Conservation (phyloP, 2,329 filamentous ascomycete genomes). For the Paraconiothyrium sp. region DNA sequence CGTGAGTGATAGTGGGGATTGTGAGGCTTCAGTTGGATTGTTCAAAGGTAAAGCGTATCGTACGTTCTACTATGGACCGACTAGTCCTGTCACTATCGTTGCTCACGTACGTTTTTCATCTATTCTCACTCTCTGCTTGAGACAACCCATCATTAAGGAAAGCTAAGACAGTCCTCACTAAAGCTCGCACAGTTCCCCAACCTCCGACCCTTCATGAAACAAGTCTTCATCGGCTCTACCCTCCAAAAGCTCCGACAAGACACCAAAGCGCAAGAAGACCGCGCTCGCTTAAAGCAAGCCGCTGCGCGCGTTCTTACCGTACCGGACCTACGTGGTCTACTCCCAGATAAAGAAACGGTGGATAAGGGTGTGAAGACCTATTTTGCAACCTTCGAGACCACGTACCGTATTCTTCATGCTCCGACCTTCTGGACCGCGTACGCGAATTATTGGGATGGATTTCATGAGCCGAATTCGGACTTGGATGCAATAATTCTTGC, state of each 20-base stretch:
- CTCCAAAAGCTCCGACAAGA: constrained; percentile 34
- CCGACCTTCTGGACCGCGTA: constrained; percentile 62
- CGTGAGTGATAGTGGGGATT: constrained; percentile 1
- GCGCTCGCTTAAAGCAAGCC: constrained; percentile 16
- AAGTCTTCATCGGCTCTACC: constrained; percentile 30
- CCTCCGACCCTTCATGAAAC: constrained; percentile 37
- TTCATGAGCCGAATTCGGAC: constrained; percentile 28
- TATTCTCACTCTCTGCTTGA: not conserved
- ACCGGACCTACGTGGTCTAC: constrained; percentile 29
- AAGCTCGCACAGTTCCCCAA: constrained; percentile 39
- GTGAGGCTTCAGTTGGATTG: constrained; percentile 31
- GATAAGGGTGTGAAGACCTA: constrained; percentile 57
- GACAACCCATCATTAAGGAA: constrained; percentile 10
- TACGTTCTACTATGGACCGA: constrained; percentile 53
- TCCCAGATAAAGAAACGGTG: constrained; percentile 47
- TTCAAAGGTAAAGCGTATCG: constrained; percentile 52
- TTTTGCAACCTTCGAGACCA: constrained; percentile 59
- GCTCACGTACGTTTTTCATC: constrained; percentile 24
- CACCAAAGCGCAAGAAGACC: constrained; percentile 30
- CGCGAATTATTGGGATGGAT: constrained; percentile 54
- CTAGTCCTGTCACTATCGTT: constrained; percentile 42
- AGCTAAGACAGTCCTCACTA: not conserved
- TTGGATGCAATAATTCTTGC: constrained; percentile 52
- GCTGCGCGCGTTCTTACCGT: constrained; percentile 22
- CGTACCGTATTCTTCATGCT: constrained; percentile 61